A percentile compares a stretch with the other conserved stretches of the same genome.
Conservation (phyloP, 2,329 filamentous ascomycete species). For the Teratosphaeriaceae sp. region DNA sequence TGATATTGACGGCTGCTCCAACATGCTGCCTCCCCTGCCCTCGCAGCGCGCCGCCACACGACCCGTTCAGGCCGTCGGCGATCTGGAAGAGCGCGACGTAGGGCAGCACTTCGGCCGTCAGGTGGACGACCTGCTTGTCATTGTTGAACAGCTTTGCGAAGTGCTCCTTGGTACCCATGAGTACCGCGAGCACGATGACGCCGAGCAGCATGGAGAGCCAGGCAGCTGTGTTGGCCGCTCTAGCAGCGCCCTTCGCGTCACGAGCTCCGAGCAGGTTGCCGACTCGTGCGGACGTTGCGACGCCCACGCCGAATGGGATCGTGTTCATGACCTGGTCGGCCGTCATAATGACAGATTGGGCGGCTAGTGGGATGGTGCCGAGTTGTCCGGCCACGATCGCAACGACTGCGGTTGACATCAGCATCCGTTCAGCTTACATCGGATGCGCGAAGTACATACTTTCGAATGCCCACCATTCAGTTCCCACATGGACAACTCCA, state of each 20-base stretch:
- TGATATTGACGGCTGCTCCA: conserved; percentile 71
- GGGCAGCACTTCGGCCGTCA: conserved; percentile 74
- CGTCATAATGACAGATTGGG: conserved; percentile 86
- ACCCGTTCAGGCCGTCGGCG: conserved; percentile 78
- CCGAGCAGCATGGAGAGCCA: conserved; percentile 66
- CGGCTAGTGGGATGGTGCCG: conserved; percentile 70
- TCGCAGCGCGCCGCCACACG: conserved; percentile 70
- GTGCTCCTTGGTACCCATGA: conserved; percentile 64
- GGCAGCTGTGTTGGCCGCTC: conserved; percentile 70
- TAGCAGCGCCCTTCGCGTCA: conserved; percentile 57
- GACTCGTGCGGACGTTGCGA: conserved; percentile 69
- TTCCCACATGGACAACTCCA: conserved; percentile 73
- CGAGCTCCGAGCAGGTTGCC: conserved; percentile 72
- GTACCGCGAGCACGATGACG: conserved; percentile 55
- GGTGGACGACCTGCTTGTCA: conserved; percentile 60
- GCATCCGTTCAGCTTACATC: no score
- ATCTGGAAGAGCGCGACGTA: conserved; percentile 88
- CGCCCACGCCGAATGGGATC: conserved; percentile 78
- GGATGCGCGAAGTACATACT: no score
- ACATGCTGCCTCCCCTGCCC: conserved; percentile 86
- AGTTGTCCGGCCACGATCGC: conserved; percentile 74
- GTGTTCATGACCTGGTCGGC: conserved; percentile 66
- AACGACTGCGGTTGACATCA: conserved; percentile 45
- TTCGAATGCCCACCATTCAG: conserved; percentile 93
- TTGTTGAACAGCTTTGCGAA: conserved; percentile 79